Percentiles rank a stretch among this genome's conserved stretches.
Evolutionary conservation across 257 asterid genomes (phyloP).

Genomic region (Rauvolfia tetraphylla): DNA sequence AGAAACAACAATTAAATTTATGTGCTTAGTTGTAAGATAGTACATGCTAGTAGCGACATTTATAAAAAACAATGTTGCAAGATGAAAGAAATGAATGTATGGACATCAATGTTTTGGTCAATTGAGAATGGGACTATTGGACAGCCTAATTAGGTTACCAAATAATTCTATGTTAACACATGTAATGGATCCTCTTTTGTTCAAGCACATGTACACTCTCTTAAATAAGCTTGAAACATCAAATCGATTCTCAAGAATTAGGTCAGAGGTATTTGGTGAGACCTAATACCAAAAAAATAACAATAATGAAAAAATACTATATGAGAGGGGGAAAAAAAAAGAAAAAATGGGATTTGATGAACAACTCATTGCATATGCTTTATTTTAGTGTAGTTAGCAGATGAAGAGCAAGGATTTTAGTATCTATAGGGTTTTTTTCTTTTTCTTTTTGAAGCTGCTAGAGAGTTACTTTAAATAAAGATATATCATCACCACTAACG

Average conservation of each 20-base stretch:
- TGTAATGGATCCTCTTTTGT: background rate
- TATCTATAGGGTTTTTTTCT: background rate
- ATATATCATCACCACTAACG: background rate
- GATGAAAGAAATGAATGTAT: background rate
- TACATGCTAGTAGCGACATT: no score
- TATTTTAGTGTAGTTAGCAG: background rate
- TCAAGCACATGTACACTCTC: background rate
- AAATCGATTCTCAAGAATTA: slow-evolving; percentile 4
- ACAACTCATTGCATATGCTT: slow-evolving; percentile 4
- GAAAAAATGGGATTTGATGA: background rate
- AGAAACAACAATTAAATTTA: background rate
- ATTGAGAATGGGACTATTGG: background rate
- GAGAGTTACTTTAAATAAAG: no score
- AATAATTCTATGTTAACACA: background rate
- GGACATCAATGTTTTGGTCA: background rate
- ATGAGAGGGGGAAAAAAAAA: background rate
- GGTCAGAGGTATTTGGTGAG: slow-evolving; percentile 25
- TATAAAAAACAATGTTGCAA: background rate
- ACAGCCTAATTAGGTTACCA: slow-evolving; percentile 1
- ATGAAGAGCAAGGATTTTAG: slow-evolving; percentile 13
- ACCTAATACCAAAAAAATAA: slow-evolving; percentile 14
- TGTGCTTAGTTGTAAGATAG: no score
- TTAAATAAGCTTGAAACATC: slow-evolving; percentile 9
- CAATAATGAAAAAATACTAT: background rate
- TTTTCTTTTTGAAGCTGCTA: no score